phyloP scores from a whole-genome alignment of 2,329 filamentous ascomycete genomes.

The Microcera coccophila region DNA sequence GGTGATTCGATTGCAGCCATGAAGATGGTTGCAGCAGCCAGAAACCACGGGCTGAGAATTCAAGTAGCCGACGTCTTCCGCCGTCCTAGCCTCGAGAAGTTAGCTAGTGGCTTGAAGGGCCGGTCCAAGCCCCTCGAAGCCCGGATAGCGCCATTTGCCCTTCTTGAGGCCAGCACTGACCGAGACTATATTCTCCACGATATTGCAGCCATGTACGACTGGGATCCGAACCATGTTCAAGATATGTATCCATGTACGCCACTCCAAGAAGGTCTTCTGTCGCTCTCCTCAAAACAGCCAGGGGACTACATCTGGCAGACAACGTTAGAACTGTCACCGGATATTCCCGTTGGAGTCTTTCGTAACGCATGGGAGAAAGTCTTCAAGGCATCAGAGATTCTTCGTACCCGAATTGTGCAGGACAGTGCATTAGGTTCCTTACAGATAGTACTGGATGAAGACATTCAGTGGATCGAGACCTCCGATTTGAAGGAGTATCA shows the following conservation, averaged over 20 bases:
- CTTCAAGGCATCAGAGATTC: no score
- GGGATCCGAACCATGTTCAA: no score
- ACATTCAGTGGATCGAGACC: slow-evolving; percentile 26
- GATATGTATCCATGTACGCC: not conserved
- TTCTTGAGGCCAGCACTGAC: no score
- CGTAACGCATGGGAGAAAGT: no score
- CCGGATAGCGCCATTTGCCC: not conserved
- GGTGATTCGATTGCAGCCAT: slow-evolving; percentile 45
- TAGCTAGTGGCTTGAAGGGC: not conserved
- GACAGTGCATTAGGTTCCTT: no score
- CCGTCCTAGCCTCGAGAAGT: not conserved
- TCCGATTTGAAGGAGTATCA: slow-evolving; percentile 34
- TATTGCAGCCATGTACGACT: no score
- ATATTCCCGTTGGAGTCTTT: no score
- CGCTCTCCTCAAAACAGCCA: slow-evolving; percentile 25
- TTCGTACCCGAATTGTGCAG: no score
- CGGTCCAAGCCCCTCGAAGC: not conserved
- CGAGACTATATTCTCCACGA: no score
- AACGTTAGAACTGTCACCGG: no score
- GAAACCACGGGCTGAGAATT: slow-evolving; percentile 3
- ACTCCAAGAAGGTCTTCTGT: not conserved
- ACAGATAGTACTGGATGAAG: no score
- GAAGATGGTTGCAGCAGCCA: slow-evolving; percentile 37
- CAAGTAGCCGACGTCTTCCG: not conserved
- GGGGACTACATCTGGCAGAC: no score